Percentiles rank a stretch among this genome's conserved stretches.
Conservation (phyloP, 2,329 filamentous ascomycete genomes). For the Fusarium circinatum region DNA sequence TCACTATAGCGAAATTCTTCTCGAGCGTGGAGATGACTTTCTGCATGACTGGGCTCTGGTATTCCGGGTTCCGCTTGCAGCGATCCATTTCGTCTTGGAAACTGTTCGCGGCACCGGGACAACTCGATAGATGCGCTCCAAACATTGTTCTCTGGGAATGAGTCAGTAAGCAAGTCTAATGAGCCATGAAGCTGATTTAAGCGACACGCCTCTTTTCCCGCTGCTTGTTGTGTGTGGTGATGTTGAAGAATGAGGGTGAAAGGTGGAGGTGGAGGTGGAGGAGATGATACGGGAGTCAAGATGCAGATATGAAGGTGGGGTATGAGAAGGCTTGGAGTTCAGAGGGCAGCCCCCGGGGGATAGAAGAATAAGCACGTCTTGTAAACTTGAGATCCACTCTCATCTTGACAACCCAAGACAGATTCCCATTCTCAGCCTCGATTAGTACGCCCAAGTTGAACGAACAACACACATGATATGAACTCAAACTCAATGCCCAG, state of each 20-base stretch:
- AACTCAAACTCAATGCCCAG: neutral
- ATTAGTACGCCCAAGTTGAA: neutral
- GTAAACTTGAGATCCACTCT: neutral
- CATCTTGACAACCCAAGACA: neutral
- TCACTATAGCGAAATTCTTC: neutral
- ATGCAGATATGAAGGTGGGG: neutral
- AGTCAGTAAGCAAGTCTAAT: too few relatives aligned
- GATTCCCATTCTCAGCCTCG: neutral
- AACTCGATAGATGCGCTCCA: too few relatives aligned
- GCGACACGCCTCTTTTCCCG: neutral
- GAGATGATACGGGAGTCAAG: neutral
- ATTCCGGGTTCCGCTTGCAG: accelerated
- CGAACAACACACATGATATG: neutral
- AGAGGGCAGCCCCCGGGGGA: neutral
- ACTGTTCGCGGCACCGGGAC: accelerated
- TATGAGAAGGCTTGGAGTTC: neutral
- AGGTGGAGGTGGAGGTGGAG: neutral
- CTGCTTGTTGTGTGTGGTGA: accelerated
- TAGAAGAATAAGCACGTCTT: too few relatives aligned
- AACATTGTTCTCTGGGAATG: too few relatives aligned
- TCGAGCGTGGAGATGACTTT: neutral
- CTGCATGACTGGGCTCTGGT: neutral
- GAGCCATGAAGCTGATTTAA: too few relatives aligned
- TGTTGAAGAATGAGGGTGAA: neutral
- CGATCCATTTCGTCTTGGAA: neutral